Evolutionary conservation across 1,139 yeast species (phyloP).

Genomic region (Hanseniaspora uvarum): DNA sequence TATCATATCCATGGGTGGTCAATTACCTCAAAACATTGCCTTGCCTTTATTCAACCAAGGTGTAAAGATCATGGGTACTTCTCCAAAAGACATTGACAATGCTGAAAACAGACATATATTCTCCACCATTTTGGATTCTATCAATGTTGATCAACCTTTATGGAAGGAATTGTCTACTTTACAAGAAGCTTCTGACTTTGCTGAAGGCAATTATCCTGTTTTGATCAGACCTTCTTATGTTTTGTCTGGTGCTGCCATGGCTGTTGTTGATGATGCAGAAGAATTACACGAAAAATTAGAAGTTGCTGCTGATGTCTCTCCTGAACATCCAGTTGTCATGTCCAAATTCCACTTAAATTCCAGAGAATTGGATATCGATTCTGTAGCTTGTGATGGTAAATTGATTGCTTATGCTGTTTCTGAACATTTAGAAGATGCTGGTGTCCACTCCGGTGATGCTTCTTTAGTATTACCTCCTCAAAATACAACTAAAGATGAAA

Average conservation of each 20-base stretch:
- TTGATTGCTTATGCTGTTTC: conserved; percentile 91
- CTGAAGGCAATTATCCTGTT: conserved; percentile 77
- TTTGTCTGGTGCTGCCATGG: conserved; percentile 97
- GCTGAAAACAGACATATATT: conserved; percentile 98
- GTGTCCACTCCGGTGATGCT: conserved; percentile 98
- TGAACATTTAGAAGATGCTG: conserved; percentile 97
- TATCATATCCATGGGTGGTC: conserved; percentile 96
- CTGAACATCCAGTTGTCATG: conserved; percentile 94
- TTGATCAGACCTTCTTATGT: conserved; percentile 96
- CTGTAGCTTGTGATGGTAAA: conserved; percentile 80
- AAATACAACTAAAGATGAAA: conserved; percentile 47
- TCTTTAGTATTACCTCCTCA: conserved; percentile 90
- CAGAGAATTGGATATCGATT: conserved; percentile 93
- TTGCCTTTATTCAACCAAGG: conserved; percentile 69
- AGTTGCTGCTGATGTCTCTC: conserved; percentile 83
- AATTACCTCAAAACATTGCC: conserved; percentile 94
- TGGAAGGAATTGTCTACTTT: conserved; percentile 92
- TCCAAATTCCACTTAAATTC: conserved; percentile 94
- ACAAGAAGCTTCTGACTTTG: conserved; percentile 76
- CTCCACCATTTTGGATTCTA: conserved; percentile 84
- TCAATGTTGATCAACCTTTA: conserved; percentile 89
- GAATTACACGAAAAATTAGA: conserved; percentile 74
- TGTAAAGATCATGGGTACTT: conserved; percentile 83
- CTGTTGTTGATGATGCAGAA: conserved; percentile 65
- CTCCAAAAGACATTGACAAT: conserved; percentile 88